Conservation (phyloP, 2,329 filamentous ascomycete genomes). For the Fusarium bactridioides region DNA sequence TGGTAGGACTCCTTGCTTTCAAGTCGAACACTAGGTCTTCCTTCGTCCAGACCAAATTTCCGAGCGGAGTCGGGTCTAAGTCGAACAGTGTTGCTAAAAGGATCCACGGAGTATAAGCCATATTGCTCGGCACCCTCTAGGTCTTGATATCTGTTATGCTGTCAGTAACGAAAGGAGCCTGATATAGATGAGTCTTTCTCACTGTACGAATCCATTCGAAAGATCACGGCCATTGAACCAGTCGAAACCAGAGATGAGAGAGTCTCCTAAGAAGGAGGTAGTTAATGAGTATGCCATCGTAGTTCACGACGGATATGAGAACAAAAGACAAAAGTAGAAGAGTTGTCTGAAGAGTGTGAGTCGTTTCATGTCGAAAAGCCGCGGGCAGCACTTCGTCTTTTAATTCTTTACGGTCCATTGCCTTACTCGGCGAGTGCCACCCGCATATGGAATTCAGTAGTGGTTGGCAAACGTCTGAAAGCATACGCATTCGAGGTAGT, state of each 20-base stretch:
- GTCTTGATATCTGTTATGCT: conserved; percentile 52
- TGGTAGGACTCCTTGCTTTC: conserved; percentile 70
- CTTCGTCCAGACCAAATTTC: conserved; percentile 48
- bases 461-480: conserved; percentile 25
- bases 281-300: conserved; percentile 53
- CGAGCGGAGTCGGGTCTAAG: conserved; percentile 56
- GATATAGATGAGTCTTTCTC: conserved; percentile 48
- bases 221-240: conserved; percentile 64
- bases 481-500: conserved; percentile 34
- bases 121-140: conserved; percentile 49
- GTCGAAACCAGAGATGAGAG: conserved; percentile 57
- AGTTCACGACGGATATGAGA: conserved; percentile 5
- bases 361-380: conserved; percentile 4
- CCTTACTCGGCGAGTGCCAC: conserved; percentile 11
- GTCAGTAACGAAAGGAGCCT: conserved; percentile 24
- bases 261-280: conserved; percentile 53
- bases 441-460: conserved; percentile 33
- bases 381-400: conserved; percentile 17
- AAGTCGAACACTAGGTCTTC: conserved; percentile 70
- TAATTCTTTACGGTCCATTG: conserved; percentile 30
- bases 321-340: conserved; percentile 8
- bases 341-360: conserved; percentile 5
- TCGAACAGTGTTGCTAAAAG: conserved; percentile 52
- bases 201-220: conserved; percentile 73
- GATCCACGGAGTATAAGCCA: conserved; percentile 54